Percentiles rank a stretch among this genome's conserved stretches.
phyloP scores from a whole-genome alignment of 1,284 basidiomycete species.

The Chondrostereum purpureum region DNA sequence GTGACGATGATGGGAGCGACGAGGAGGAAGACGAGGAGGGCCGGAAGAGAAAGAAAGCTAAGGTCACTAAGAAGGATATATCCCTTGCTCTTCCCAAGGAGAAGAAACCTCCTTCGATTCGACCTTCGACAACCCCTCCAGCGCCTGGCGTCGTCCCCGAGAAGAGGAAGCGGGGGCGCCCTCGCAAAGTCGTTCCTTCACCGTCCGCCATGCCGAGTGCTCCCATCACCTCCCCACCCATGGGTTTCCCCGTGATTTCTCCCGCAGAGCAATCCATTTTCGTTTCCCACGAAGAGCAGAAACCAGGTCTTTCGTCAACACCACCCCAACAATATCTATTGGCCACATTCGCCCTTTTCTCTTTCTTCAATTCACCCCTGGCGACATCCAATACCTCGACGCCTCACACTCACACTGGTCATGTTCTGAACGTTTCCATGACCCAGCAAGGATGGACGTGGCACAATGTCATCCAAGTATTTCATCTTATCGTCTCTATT shows the following conservation, averaged over 20 bases:
- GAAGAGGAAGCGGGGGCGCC: conserved; percentile 77
- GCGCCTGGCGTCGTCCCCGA: conserved; percentile 38
- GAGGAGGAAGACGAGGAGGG: conserved; percentile 50
- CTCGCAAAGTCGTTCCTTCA: conserved; percentile 56
- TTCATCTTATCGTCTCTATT: conserved; percentile 58
- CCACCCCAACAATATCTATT: conserved; percentile 53
- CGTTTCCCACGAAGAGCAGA: conserved; percentile 5
- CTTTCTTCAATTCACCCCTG: conserved; percentile 68
- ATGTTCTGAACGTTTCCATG: too few species aligned
- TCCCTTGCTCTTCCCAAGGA: conserved; percentile 20
- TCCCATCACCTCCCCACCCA: conserved; percentile 10
- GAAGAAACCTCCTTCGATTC: conserved; percentile 23
- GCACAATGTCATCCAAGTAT: conserved; percentile 45
- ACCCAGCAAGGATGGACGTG: conserved; percentile 30
- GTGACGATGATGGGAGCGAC: conserved; percentile 51
- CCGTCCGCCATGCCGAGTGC: conserved; percentile 7
- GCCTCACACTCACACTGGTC: conserved; percentile 30
- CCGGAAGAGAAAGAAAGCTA: conserved; percentile 42
- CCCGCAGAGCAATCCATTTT: conserved; percentile 12
- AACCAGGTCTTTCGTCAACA: conserved; percentile 11
- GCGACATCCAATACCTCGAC: conserved; percentile 32
- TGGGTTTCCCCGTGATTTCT: too few species aligned
- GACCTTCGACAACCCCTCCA: conserved; percentile 11
- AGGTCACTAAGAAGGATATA: conserved; percentile 26
- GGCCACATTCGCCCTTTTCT: conserved; percentile 70